Conservation (phyloP, 2,329 filamentous ascomycete genomes). For the Fusarium illudens region DNA sequence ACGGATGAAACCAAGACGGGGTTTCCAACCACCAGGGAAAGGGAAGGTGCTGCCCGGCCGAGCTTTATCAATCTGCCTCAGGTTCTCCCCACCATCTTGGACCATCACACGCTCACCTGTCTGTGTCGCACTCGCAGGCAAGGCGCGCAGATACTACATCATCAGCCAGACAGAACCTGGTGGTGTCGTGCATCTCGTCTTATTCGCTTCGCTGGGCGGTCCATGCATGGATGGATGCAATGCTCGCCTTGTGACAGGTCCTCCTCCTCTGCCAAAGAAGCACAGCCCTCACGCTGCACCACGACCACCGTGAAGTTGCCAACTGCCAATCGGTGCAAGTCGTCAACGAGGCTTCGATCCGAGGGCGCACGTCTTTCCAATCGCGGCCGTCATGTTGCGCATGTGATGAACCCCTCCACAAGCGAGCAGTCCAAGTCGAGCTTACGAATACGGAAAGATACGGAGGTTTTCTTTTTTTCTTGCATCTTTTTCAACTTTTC, state of each 20-base stretch:
- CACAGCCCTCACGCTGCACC: conserved; percentile 22
- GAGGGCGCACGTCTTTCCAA: conserved; percentile 9
- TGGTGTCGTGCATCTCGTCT: conserved; percentile 35
- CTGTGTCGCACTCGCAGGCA: conserved; percentile 17
- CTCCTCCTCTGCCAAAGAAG: conserved; percentile 9
- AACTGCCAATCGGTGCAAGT: conserved; percentile 22
- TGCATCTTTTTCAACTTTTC: conserved; percentile 24
- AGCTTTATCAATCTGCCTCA: conserved; percentile 35
- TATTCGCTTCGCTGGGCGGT: conserved; percentile 30
- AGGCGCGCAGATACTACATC: conserved; percentile 24
- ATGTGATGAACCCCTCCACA: conserved; percentile 26
- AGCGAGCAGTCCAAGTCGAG: background rate
- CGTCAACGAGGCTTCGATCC: conserved; percentile 1
- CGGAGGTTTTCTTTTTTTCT: conserved; percentile 17
- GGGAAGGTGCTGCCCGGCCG: background rate
- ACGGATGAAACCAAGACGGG: conserved; percentile 1
- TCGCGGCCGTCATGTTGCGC: conserved; percentile 5
- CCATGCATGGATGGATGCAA: conserved; percentile 38
- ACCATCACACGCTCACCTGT: conserved; percentile 28
- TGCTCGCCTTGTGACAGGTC: conserved; percentile 37
- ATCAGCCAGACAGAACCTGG: conserved; percentile 28
- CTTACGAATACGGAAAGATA: conserved; percentile 29
- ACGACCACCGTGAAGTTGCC: conserved; percentile 27
- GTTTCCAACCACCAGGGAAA: conserved; percentile 13
- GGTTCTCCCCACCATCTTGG: conserved; percentile 33